Conservation (phyloP, 2,329 filamentous ascomycete genomes). For the Cryphonectria naterciae region DNA sequence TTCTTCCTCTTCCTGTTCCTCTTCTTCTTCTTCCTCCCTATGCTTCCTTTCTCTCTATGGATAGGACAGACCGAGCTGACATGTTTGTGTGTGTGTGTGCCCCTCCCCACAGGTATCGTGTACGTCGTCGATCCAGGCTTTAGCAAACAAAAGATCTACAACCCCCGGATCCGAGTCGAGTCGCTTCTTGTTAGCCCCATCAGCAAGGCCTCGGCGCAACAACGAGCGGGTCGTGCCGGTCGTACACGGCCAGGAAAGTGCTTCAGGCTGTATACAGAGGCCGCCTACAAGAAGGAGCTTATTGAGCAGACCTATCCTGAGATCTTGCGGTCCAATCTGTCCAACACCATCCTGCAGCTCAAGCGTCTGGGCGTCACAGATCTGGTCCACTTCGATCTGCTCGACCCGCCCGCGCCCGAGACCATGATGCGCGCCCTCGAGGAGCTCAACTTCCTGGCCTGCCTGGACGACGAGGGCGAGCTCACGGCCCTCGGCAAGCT, state of each 20-base stretch:
- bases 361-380: slow-evolving; percentile 97
- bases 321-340: slow-evolving; percentile 90
- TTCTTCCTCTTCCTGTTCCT: background rate
- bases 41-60: background rate
- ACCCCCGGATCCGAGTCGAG: slow-evolving; percentile 93
- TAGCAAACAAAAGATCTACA: slow-evolving; percentile 99
- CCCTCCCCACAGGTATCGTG: slow-evolving; percentile 71
- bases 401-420: slow-evolving; percentile 97
- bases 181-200: slow-evolving; percentile 97
- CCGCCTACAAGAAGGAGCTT: slow-evolving; percentile 94
- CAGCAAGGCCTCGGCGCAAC: slow-evolving; percentile 95
- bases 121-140: slow-evolving; percentile 99
- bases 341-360: slow-evolving; percentile 92
- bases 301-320: slow-evolving; percentile 98
- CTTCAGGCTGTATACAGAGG: slow-evolving; percentile 94
- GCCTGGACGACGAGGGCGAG: slow-evolving; percentile 94
- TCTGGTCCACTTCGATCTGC: slow-evolving; percentile 96
- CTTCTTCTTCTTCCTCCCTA: background rate
- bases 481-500: slow-evolving; percentile 83
- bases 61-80: slow-evolving; percentile 7
- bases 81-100: background rate
- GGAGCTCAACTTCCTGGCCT: slow-evolving; percentile 96
- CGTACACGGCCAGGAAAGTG: slow-evolving; percentile 98
- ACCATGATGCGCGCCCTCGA: slow-evolving; percentile 98
- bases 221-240: slow-evolving; percentile 97